These are phyloP conservation scores for Rhynchospora tenuis DNA, from an alignment of 176 grass and related monocot genomes.

Conservation along the genomic window DNA sequence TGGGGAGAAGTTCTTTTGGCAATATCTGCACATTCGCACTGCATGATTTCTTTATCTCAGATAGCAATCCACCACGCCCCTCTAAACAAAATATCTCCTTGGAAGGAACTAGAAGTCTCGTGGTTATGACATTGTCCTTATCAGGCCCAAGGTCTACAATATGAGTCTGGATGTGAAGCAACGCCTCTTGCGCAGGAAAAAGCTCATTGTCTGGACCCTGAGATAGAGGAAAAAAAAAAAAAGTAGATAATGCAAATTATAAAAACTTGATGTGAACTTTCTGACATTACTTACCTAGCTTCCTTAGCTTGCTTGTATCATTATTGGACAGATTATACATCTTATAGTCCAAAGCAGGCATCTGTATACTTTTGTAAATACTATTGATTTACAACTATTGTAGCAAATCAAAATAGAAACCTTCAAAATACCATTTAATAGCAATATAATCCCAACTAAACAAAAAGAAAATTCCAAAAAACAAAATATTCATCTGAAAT, in stretches of 20 bases:
- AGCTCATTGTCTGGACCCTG: slow-evolving; percentile 87
- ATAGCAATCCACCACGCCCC: slow-evolving; percentile 66
- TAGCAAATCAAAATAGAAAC: background rate
- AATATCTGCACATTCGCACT: slow-evolving; percentile 91
- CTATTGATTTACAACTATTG: background rate
- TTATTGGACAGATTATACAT: background rate
- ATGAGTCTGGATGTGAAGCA: slow-evolving; percentile 87
- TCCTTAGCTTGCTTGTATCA: background rate
- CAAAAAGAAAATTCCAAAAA: background rate
- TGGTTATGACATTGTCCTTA: slow-evolving; percentile 92
- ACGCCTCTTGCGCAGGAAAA: slow-evolving; percentile 93
- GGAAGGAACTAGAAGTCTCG: slow-evolving; percentile 78
- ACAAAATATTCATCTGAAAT: background rate
- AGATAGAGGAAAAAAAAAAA: slow-evolving; percentile 18
- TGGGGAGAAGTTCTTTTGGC: slow-evolving; percentile 80
- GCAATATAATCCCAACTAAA: background rate
- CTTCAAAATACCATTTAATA: background rate
- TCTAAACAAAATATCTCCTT: slow-evolving; percentile 88
- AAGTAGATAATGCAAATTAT: background rate
- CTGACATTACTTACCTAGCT: background rate
- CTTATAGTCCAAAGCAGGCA: background rate
- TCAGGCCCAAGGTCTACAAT: slow-evolving; percentile 97
- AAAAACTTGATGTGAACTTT: slow-evolving; percentile 20
- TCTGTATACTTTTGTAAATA: background rate
- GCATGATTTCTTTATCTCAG: slow-evolving; percentile 78